phyloP scores from a whole-genome alignment of 2,329 filamentous ascomycete genomes.

The Magnaporthiopsis rhizophila region DNA sequence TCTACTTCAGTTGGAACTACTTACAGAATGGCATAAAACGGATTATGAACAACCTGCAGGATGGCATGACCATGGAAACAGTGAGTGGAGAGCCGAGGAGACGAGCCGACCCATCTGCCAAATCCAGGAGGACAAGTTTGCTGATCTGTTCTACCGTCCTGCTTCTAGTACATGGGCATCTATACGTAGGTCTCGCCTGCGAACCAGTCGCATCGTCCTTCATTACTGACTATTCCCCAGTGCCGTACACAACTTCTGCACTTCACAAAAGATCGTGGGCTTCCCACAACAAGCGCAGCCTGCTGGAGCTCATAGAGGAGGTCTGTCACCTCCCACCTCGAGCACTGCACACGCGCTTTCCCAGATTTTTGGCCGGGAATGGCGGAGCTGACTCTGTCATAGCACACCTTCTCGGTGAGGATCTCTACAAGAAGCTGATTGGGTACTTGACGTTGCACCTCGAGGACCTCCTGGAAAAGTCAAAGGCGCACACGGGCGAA shows the following conservation, averaged over 20 bases:
- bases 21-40: conserved; percentile 80
- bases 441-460: conserved; percentile 77
- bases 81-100: conserved; percentile 33
- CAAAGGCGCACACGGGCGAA: conserved; percentile 78
- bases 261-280: conserved; percentile 87
- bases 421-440: conserved; percentile 87
- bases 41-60: conserved; percentile 88
- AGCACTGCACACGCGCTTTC: neutral
- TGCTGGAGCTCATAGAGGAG: conserved; percentile 58
- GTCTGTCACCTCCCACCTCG: conserved; percentile 31
- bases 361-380: neutral
- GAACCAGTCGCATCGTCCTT: neutral
- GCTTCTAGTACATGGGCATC: conserved; percentile 79
- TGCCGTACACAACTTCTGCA: conserved; percentile 98
- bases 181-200: conserved; percentile 61
- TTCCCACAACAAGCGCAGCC: conserved; percentile 28
- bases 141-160: conserved; percentile 11
- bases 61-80: conserved; percentile 88
- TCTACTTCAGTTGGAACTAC: conserved; percentile 68
- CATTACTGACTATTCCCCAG: conserved; percentile 34
- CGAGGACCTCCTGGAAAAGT: conserved; percentile 58
- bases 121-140: conserved; percentile 1
- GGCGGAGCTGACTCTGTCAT: neutral
- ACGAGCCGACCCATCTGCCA: neutral
- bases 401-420: conserved; percentile 93